These are phyloP conservation scores for Aureobasidium sp. DNA, from an alignment of 2,329 filamentous ascomycete genomes.

Conservation along the genomic window DNA sequence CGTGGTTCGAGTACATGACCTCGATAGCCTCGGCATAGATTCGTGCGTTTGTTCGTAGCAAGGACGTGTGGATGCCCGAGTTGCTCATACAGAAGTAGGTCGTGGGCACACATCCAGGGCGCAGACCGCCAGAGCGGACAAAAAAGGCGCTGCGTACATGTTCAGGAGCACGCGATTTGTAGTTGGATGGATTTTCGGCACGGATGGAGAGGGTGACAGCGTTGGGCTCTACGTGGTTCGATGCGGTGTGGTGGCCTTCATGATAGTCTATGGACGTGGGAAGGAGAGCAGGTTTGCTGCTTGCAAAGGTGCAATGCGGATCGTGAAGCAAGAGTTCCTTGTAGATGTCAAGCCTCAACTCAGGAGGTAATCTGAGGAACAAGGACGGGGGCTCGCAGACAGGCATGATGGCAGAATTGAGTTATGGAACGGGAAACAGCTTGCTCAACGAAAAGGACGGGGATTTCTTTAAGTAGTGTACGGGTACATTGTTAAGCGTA, in stretches of 20 bases:
- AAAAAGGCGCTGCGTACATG: conserved; percentile 32
- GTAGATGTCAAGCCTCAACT: conserved; percentile 42
- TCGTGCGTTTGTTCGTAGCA: conserved; percentile 28
- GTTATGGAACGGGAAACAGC: neutral
- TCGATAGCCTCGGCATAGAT: conserved; percentile 50
- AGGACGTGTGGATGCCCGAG: conserved; percentile 22
- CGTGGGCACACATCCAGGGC: conserved; percentile 39
- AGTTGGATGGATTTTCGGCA: conserved; percentile 33
- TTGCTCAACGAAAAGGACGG: neutral
- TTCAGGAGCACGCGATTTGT: conserved; percentile 23
- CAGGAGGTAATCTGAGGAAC: conserved; percentile 37
- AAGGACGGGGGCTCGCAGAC: conserved; percentile 20
- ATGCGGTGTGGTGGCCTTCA: conserved; percentile 23
- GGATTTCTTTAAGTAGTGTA: neutral
- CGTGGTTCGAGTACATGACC: conserved; percentile 48
- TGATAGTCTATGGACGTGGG: conserved; percentile 34
- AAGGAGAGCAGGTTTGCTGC: conserved; percentile 21
- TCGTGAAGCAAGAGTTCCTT: conserved; percentile 35
- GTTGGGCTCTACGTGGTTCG: conserved; percentile 18
- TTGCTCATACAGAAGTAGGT: conserved; percentile 47
- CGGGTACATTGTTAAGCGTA: neutral
- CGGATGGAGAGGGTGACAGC: conserved; percentile 34
- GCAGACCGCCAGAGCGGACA: conserved; percentile 34
- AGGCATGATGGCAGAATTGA: neutral
- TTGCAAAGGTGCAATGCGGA: conserved; percentile 15